phyloP scores from a whole-genome alignment of 129 eudicot genomes.

The Cynara cardunculus region DNA sequence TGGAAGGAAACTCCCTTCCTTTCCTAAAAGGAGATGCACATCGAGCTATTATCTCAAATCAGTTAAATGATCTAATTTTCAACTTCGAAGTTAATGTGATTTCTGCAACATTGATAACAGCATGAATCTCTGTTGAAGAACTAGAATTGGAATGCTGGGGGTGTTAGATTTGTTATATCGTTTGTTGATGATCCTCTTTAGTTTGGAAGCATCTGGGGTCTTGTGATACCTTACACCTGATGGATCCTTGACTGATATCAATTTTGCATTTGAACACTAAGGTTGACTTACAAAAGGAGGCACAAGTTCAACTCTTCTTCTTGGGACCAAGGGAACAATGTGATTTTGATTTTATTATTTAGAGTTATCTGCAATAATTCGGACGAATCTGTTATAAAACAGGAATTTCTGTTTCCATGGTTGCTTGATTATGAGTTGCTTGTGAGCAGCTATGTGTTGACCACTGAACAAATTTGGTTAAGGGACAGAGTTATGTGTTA shows the following conservation, averaged over 20 bases:
- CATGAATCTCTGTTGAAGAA: background rate
- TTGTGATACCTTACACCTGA: background rate
- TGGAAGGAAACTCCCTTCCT: background rate
- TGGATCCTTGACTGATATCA: background rate
- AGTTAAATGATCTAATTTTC: background rate
- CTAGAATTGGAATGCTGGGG: background rate
- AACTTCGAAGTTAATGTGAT: background rate
- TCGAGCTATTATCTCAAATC: background rate
- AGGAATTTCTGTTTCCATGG: background rate
- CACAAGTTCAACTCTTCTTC: background rate
- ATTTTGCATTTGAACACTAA: background rate
- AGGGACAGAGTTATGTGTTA: background rate
- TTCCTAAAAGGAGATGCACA: background rate
- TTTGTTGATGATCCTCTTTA: background rate
- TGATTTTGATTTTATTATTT: background rate
- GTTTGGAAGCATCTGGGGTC: constrained; percentile 9
- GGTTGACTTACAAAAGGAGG: background rate
- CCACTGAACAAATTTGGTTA: background rate
- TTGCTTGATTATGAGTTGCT: background rate
- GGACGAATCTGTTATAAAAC: background rate
- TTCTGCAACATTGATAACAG: background rate
- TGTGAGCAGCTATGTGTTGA: background rate
- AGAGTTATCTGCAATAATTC: background rate
- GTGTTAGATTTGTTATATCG: background rate
- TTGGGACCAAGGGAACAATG: background rate